phyloP scores from a whole-genome alignment of 2,329 filamentous ascomycete species.

The Chaetomiaceae sp. region DNA sequence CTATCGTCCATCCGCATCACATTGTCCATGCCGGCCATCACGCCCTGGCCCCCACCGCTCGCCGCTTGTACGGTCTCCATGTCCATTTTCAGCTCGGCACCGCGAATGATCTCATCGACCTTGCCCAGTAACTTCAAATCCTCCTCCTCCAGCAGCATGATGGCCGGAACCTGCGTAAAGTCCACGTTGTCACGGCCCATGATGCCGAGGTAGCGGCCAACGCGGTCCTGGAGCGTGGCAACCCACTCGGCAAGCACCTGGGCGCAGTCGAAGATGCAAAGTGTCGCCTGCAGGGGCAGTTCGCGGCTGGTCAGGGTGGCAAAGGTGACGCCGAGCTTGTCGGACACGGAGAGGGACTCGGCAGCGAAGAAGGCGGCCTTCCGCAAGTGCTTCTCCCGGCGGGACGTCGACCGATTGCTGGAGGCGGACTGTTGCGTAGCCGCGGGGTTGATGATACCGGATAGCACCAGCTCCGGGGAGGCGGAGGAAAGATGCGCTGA shows the following conservation, averaged over 20 bases:
- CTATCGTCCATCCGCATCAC: slow-evolving; percentile 48
- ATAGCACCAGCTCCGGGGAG: slow-evolving; percentile 32
- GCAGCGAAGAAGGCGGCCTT: slow-evolving; percentile 95
- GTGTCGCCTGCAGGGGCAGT: slow-evolving; percentile 79
- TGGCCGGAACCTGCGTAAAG: slow-evolving; percentile 69
- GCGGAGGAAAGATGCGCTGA: slow-evolving; percentile 46
- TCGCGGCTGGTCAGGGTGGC: slow-evolving; percentile 78
- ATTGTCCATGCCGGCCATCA: slow-evolving; percentile 40
- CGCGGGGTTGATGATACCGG: slow-evolving; percentile 20
- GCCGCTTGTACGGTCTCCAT: slow-evolving; percentile 48
- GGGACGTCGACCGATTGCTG: slow-evolving; percentile 47
- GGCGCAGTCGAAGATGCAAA: slow-evolving; percentile 90
- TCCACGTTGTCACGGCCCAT: slow-evolving; percentile 79
- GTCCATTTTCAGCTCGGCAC: slow-evolving; percentile 73
- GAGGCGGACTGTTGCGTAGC: slow-evolving; percentile 26
- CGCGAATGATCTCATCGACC: slow-evolving; percentile 70
- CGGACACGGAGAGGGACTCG: slow-evolving; percentile 82
- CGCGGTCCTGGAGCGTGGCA: slow-evolving; percentile 84
- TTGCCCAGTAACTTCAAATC: slow-evolving; percentile 80
- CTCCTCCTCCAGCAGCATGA: slow-evolving; percentile 88
- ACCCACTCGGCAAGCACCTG: slow-evolving; percentile 95
- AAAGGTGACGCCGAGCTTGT: slow-evolving; percentile 79
- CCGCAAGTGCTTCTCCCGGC: slow-evolving; percentile 78
- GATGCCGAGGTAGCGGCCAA: slow-evolving; percentile 83
- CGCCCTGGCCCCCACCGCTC: slow-evolving; percentile 43